Evolutionary conservation across 371 early-diverging fungal species (phyloP).

Genomic region (Mucor velutinosus): DNA sequence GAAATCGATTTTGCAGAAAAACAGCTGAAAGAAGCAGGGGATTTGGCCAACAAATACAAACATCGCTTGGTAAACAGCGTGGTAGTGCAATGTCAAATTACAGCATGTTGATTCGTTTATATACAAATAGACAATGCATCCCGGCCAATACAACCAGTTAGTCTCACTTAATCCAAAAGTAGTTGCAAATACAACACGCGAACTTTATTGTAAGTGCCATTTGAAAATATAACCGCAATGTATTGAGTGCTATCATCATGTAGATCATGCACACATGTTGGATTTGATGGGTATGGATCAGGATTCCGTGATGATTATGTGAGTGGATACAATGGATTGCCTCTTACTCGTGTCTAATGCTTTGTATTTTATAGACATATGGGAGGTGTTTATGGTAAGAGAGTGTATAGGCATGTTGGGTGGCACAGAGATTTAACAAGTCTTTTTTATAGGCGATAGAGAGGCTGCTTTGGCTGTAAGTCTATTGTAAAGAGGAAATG

Average conservation of each 20-base stretch:
- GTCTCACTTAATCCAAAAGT: conserved; percentile 46
- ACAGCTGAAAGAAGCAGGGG: conserved; percentile 34
- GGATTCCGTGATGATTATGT: conserved; percentile 56
- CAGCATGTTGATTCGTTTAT: not conserved
- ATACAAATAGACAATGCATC: conserved; percentile 42
- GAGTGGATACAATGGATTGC: not conserved
- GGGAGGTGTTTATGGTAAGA: conserved; percentile 53
- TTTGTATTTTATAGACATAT: conserved; percentile 32
- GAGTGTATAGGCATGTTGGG: too few relatives aligned
- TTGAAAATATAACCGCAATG: too few relatives aligned
- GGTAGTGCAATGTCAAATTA: not conserved
- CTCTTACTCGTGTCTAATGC: not conserved
- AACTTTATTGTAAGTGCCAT: conserved; percentile 32
- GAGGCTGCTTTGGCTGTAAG: conserved; percentile 34
- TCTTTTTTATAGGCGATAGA: conserved; percentile 30
- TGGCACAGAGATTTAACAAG: too few relatives aligned
- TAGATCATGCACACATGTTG: conserved; percentile 50
- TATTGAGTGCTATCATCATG: not conserved
- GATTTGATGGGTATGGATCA: conserved; percentile 47
- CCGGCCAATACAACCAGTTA: conserved; percentile 55
- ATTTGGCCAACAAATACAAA: conserved; percentile 38
- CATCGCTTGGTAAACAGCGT: conserved; percentile 42
- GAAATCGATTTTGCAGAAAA: conserved; percentile 41
- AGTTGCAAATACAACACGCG: conserved; percentile 36
- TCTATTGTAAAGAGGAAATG: not conserved